Conservation (phyloP, 495 filamentous ascomycete genomes). For the Podospora appendiculata region DNA sequence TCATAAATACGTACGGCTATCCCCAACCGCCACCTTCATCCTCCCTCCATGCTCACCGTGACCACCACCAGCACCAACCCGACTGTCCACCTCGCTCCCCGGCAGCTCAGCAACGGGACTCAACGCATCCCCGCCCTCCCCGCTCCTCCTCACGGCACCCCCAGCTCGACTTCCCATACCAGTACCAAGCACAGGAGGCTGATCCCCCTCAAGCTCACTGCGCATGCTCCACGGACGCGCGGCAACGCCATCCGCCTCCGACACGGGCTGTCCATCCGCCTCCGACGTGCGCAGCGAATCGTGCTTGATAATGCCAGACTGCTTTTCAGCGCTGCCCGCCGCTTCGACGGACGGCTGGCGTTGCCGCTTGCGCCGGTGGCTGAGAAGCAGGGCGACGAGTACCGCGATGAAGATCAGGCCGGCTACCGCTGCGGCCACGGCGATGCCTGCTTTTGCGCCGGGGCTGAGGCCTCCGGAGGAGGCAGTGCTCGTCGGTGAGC, state of each 20-base stretch:
- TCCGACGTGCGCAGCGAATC: constrained; percentile 1
- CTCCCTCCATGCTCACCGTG: neutral
- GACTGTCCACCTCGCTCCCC: constrained; percentile 3
- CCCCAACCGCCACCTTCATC: neutral
- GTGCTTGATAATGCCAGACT: neutral
- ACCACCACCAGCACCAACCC: too few species aligned
- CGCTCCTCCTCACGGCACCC: neutral
- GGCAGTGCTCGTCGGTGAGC: neutral
- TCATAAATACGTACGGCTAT: neutral
- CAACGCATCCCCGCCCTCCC: neutral
- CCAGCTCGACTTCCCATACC: neutral
- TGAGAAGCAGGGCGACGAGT: constrained; percentile 2
- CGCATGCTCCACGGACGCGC: constrained; percentile 16
- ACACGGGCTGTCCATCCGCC: constrained; percentile 4
- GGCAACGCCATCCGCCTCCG: constrained; percentile 13
- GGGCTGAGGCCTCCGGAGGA: constrained; percentile 4
- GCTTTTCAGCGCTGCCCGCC: neutral
- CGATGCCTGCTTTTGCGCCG: constrained; percentile 14
- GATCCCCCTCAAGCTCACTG: constrained; percentile 16
- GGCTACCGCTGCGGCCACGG: constrained; percentile 8
- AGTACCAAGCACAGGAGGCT: neutral
- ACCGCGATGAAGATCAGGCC: constrained; percentile 7
- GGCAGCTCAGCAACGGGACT: constrained; percentile 14
- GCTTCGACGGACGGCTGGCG: neutral
- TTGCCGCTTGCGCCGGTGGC: constrained; percentile 1